These are phyloP conservation scores for Selaginella tamariscina DNA, from an alignment of 75 land plant genomes.

Conservation along the genomic window DNA sequence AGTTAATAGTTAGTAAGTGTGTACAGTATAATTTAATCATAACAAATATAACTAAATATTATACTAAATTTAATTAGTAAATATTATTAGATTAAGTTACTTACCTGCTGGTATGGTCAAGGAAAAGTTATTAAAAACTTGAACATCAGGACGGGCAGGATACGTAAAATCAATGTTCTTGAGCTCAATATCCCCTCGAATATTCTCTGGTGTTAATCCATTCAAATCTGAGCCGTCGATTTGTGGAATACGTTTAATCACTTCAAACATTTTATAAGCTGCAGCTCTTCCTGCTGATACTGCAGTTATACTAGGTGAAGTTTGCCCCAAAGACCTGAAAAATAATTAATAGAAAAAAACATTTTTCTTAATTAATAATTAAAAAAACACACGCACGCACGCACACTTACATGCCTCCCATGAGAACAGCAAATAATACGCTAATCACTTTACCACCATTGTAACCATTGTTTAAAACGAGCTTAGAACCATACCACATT, in stretches of 20 bases:
- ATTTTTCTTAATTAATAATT: too few relatives aligned
- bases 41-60: too few relatives aligned
- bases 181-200: conserved; percentile 5
- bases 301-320: conserved; percentile 5
- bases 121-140: not conserved
- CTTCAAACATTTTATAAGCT: conserved; percentile 12
- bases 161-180: not conserved
- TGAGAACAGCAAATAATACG: conserved; percentile 3
- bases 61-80: too few relatives aligned
- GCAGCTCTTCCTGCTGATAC: conserved; percentile 1
- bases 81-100: too few relatives aligned
- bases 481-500: conserved; percentile 6
- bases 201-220: not conserved
- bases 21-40: too few relatives aligned
- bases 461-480: not conserved
- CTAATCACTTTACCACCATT: not conserved
- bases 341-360: not conserved
- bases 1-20: too few relatives aligned
- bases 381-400: too few relatives aligned
- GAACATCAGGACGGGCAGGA: not conserved
- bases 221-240: not conserved
- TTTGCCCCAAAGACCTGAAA: conserved; percentile 6
- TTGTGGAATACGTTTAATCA: not conserved
- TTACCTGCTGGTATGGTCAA: conserved; percentile 1
- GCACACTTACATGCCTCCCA: conserved; percentile 7